A percentile compares a stretch with the other conserved stretches of the same genome.
Conservation (phyloP, 768 basidiomycete genomes). For the Lactarius hengduanensis region DNA sequence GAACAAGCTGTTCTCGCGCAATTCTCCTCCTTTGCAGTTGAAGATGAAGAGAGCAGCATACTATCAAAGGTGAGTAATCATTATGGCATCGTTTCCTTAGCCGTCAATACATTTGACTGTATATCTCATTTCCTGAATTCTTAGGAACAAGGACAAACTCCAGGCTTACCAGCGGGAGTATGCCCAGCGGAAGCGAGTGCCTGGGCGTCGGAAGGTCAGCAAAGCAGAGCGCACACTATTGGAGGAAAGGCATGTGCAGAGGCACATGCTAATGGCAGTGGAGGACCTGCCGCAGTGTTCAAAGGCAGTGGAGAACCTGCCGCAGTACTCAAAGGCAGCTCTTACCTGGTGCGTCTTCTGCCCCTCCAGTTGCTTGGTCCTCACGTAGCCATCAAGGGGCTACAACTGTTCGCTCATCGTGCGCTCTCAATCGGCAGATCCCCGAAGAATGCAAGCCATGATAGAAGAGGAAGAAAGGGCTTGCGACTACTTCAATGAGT, state of each 20-base stretch:
- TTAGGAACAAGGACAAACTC: not conserved
- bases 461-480: too few species aligned
- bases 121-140: not conserved
- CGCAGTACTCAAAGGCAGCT: not conserved
- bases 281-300: not conserved
- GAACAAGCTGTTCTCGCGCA: not conserved
- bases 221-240: not conserved
- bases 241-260: not conserved
- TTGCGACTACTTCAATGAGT: too few species aligned
- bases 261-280: not conserved
- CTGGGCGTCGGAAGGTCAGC: not conserved
- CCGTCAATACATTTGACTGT: accelerated
- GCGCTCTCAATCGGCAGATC: too few species aligned
- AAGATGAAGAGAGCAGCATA: not conserved
- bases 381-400: too few species aligned
- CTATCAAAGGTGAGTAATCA: not conserved
- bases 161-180: not conserved
- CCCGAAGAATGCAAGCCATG: too few species aligned
- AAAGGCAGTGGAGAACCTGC: not conserved
- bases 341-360: not conserved
- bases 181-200: not conserved
- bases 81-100: too few species aligned
- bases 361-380: too few species aligned
- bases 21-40: not conserved
- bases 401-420: too few species aligned